Evolutionary conservation across 768 basidiomycete species (phyloP), one percentile per base, ranked within the genome.

Genomic region (Nevesoporus exiguus): DNA sequence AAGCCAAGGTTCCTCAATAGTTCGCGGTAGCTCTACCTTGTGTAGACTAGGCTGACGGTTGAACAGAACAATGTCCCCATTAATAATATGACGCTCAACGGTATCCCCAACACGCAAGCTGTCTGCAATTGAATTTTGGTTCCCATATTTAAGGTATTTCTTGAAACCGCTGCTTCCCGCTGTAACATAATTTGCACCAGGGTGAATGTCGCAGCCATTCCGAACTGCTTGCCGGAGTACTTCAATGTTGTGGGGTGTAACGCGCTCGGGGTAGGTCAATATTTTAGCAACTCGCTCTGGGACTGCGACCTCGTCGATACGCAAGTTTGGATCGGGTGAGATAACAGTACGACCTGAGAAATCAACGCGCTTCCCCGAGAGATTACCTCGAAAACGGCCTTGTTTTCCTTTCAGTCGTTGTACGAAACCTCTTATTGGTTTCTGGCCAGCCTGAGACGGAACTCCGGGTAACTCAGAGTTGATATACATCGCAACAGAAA

Each of bases 31-130:
- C 52, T 72, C 30, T 29, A 90, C 90, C 74, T 94, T 98, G 72
- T 99, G 97, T 69, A 99, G 77, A 83, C 92, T 94, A 6, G 97
- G 97, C 66, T 99, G 97, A 54, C 97, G 93, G 73, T 99, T 99
- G 76, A 99, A 99, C 36, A 99, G 75, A 2, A 97, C 93, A 57
- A 99, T 86, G 68, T 99, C 97, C 36, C 95, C 94, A 67, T 99
- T 96, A 31, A 89, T 76, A 48, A 99, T 78, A 74, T 99, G 97
- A 51, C 97, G 79, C 73, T 99, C 97, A 2, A 99, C 97, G 13
- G 88, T 78, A 69, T 98, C 96, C 1, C 97, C 97, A 49, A 95
- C 77, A 51, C 82, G 79, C 52, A 99, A 69, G 45, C 84, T 80
- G 56, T 93, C 90, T 7, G 96, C 95, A 50, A 92, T 84, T 2